Base-by-base conservation (phyloP, 2,329 filamentous ascomycete genomes). In the Acephala macrosclerotiorum region DNA sequence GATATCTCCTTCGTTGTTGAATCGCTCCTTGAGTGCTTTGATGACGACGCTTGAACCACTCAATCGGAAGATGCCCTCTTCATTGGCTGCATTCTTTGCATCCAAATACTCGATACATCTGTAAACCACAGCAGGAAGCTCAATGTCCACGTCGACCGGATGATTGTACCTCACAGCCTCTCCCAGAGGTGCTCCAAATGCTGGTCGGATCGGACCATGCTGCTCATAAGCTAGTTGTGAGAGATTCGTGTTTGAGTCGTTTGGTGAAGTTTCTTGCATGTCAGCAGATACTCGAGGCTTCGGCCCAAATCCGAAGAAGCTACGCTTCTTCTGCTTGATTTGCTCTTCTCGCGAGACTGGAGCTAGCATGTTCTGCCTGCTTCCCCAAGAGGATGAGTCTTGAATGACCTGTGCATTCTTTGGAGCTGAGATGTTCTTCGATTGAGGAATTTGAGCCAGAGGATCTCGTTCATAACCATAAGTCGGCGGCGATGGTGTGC, bases 21-120 rank as follows among this genome's bases (percentile, higher is more conserved):
- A 99, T 2, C 94, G 90, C 77, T 98, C 95, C 67, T 92, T 91
- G 51, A 99, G 85, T 64, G 89, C 89, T 79, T 95, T 97, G 80
- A 99, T 97, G 58, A 97, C 90, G 62, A 96, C 87, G 75, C 97
- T 98, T 0, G 95, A 98, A n/a, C 96, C 96, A 77, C 94, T 98
- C 49, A 99, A 84, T 60, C 96, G 89, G 84, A 99, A 99, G 49
- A 99, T 97, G 51, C 96, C 96, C 79, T 99, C 96, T 77, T 99
- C 96, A 6, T 84, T 84, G 57, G 91, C 85, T 12, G 94, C 96
- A 68, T 92, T 88, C 80, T 94, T 94, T 7, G 88, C 86, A 70
- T 93, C 91, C 20, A 99, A 85, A 77, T 97, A 99, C 77, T 98
- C 93, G 68, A 99, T 92, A 76, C 94, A 97, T 64, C 96, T 90